Conservation (phyloP, 2,329 filamentous ascomycete genomes). For the Canariomyces notabilis region DNA sequence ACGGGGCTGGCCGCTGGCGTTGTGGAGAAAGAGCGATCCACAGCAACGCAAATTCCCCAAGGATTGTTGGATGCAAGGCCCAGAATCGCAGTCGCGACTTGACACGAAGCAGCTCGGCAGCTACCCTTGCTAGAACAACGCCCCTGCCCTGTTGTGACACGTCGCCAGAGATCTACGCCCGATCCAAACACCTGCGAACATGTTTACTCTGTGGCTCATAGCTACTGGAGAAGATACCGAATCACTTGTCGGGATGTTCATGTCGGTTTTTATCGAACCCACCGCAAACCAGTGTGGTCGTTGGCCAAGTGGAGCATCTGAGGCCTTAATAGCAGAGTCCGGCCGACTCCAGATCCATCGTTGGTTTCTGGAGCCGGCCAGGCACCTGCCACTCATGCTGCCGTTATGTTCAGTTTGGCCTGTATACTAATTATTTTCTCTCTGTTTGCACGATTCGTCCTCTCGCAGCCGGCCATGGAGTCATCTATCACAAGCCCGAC, state of each 20-base stretch:
- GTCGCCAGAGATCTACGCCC: neutral
- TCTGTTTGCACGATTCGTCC: slow-evolving; percentile 1
- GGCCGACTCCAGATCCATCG: neutral
- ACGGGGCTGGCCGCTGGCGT: no score
- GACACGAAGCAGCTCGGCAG: neutral
- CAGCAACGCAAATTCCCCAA: no score
- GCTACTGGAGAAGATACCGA: neutral
- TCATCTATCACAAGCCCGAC: slow-evolving; percentile 2
- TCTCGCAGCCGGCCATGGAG: slow-evolving; percentile 4
- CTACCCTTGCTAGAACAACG: neutral
- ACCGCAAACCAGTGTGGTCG: neutral
- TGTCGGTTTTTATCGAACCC: neutral
- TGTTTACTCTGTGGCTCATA: neutral
- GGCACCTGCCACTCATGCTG: neutral
- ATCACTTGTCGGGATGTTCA: no score
- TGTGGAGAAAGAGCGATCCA: no score
- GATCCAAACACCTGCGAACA: neutral
- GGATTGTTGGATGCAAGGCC: no score
- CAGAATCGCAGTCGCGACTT: neutral
- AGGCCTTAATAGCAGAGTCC: neutral
- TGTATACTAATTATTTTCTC: neutral
- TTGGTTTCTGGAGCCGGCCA: no score
- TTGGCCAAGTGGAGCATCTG: no score
- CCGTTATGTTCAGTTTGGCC: neutral
- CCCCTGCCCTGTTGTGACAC: slow-evolving; percentile 3